Conservation (phyloP, 139 green algal genomes). For the Chlorella sp. region DNA sequence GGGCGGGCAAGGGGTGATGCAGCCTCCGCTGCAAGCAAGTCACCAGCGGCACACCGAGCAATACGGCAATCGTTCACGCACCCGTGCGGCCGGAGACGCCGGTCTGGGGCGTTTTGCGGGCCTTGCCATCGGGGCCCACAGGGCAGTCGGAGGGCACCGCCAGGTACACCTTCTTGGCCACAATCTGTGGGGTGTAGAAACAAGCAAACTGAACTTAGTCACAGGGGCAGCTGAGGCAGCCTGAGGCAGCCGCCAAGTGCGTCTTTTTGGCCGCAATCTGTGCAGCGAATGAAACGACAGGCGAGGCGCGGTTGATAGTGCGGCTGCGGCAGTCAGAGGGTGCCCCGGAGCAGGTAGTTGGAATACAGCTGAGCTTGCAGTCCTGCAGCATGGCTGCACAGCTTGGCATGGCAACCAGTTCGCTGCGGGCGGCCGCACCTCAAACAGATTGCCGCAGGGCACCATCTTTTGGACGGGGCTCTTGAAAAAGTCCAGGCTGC, state of each 20-base stretch:
- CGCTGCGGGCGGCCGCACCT: conserved; percentile 62
- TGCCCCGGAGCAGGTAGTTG: too few species aligned
- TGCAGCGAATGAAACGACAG: not conserved
- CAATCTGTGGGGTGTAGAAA: conserved; percentile 4
- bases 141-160: conserved; percentile 80
- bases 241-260: too few species aligned
- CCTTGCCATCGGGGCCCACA: conserved; percentile 62
- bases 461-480: conserved; percentile 62
- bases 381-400: too few species aligned
- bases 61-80: not conserved
- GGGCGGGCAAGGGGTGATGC: too few species aligned
- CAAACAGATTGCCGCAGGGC: conserved; percentile 93
- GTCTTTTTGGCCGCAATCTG: too few species aligned
- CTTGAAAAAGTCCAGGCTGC: conserved; percentile 75
- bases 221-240: too few species aligned
- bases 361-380: too few species aligned
- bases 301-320: not conserved
- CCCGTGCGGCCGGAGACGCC: conserved; percentile 40
- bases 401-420: too few species aligned
- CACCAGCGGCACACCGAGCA: not conserved
- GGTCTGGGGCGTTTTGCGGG: conserved; percentile 33
- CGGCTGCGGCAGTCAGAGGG: too few species aligned
- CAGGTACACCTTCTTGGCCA: conserved; percentile 70
- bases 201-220: not conserved
- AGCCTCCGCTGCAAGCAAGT: too few species aligned